phyloP scores from a whole-genome alignment of 192 early-diverging fungal species.

The Coemansia sp. region DNA sequence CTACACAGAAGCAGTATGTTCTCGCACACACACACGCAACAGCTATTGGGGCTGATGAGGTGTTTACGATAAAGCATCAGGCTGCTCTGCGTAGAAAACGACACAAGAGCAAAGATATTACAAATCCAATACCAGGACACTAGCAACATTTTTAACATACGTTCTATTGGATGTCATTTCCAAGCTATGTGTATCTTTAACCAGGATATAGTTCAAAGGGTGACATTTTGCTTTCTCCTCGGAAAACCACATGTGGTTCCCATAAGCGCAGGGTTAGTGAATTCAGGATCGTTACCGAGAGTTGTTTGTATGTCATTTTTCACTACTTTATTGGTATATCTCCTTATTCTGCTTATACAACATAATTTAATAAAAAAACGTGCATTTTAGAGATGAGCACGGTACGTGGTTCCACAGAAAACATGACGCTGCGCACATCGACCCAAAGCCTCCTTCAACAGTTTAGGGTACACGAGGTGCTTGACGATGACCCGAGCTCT shows the following conservation, averaged over 20 bases:
- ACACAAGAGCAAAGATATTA: background rate
- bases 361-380: too few relatives aligned
- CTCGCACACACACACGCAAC: background rate
- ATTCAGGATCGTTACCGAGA: too few relatives aligned
- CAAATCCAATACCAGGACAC: background rate
- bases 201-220: too few relatives aligned
- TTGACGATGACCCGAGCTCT: slow-evolving; percentile 38
- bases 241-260: too few relatives aligned
- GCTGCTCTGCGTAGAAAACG: slow-evolving; percentile 1
- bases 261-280: too few relatives aligned
- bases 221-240: too few relatives aligned
- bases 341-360: too few relatives aligned
- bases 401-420: background rate
- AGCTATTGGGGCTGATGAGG: background rate
- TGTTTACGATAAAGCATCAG: slow-evolving; percentile 13
- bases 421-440: background rate
- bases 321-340: background rate
- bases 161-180: too few relatives aligned
- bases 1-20: background rate
- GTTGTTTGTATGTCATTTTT: too few relatives aligned
- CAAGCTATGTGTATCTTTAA: too few relatives aligned
- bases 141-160: too few relatives aligned
- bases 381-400: background rate
- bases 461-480: slow-evolving; percentile 36
- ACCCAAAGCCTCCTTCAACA: slow-evolving; percentile 5